These are phyloP conservation scores for Panicum hallii DNA, from an alignment of 202 grass and related monocot genomes.

Conservation along the genomic window DNA sequence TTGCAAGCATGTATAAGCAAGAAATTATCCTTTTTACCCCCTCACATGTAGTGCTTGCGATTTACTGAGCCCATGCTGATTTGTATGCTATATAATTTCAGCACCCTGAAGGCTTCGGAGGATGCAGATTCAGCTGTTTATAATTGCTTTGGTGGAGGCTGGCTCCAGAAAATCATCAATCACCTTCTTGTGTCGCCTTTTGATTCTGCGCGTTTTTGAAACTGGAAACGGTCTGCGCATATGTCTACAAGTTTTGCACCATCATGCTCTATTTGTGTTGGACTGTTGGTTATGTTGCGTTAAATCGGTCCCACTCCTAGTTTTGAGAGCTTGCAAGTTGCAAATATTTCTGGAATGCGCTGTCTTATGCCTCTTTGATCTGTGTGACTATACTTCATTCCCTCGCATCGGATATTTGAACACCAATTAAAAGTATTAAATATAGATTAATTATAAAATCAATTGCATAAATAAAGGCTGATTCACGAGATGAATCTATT, in stretches of 20 bases:
- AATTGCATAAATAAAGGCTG: too few species aligned
- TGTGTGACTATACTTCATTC: too few species aligned
- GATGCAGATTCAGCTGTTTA: slow-evolving; percentile 39
- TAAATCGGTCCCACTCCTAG: slow-evolving; percentile 36
- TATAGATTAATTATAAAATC: too few species aligned
- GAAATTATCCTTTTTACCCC: background rate
- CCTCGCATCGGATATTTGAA: too few species aligned
- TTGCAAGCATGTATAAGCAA: slow-evolving; percentile 26
- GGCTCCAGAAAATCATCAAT: slow-evolving; percentile 28
- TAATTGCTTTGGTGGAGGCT: slow-evolving; percentile 23
- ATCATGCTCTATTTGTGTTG: slow-evolving; percentile 39
- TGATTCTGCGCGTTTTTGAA: slow-evolving; percentile 31
- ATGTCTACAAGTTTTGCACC: slow-evolving; percentile 48
- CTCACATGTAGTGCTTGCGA: background rate
- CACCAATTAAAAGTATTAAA: too few species aligned
- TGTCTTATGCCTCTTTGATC: too few species aligned
- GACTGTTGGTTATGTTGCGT: slow-evolving; percentile 17
- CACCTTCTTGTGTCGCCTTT: slow-evolving; percentile 1
- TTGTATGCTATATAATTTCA: slow-evolving; percentile 43
- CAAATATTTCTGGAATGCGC: slow-evolving; percentile 16
- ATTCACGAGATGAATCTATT: too few species aligned
- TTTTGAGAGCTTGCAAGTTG: slow-evolving; percentile 28
- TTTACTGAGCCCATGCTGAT: background rate
- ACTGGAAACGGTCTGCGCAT: slow-evolving; percentile 38
- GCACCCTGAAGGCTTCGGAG: slow-evolving; percentile 40